Evolutionary conservation across 1,284 basidiomycete genomes (phyloP).

Genomic region (Xanthoconium separans): DNA sequence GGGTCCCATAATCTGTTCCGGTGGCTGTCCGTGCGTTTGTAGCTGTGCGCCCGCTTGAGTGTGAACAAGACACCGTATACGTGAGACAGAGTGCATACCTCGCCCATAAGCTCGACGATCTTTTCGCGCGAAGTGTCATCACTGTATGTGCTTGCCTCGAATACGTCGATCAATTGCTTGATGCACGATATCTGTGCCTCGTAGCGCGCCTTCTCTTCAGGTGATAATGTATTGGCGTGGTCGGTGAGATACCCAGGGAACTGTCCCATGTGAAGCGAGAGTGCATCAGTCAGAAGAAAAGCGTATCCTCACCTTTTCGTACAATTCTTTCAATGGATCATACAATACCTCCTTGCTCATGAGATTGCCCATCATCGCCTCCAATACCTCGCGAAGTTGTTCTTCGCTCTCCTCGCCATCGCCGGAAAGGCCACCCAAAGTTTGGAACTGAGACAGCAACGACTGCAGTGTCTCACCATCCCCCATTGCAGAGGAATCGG

Average conservation of each 20-base stretch:
- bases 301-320: constrained; percentile 62
- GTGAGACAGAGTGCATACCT: constrained; percentile 46
- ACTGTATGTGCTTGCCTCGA: constrained; percentile 66
- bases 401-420: constrained; percentile 34
- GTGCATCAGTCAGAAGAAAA: neutral
- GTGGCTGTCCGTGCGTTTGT: constrained; percentile 86
- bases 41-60: constrained; percentile 47
- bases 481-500: constrained; percentile 7
- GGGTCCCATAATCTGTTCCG: constrained; percentile 88
- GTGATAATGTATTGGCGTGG: constrained; percentile 48
- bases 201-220: constrained; percentile 70
- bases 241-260: constrained; percentile 76
- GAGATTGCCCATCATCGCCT: constrained; percentile 82
- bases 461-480: constrained; percentile 45
- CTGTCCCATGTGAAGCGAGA: constrained; percentile 26
- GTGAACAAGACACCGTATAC: neutral
- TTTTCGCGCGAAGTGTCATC: constrained; percentile 57
- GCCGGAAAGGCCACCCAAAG: constrained; percentile 32
- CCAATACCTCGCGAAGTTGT: constrained; percentile 55
- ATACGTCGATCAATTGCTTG: constrained; percentile 67
- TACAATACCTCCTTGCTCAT: constrained; percentile 96
- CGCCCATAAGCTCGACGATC: constrained; percentile 73
- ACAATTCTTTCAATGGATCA: constrained; percentile 88
- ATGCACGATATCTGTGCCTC: constrained; percentile 68
- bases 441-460: constrained; percentile 47